phyloP scores from a whole-genome alignment of 306 rosid genomes.

The Astragalus membranaceus region DNA sequence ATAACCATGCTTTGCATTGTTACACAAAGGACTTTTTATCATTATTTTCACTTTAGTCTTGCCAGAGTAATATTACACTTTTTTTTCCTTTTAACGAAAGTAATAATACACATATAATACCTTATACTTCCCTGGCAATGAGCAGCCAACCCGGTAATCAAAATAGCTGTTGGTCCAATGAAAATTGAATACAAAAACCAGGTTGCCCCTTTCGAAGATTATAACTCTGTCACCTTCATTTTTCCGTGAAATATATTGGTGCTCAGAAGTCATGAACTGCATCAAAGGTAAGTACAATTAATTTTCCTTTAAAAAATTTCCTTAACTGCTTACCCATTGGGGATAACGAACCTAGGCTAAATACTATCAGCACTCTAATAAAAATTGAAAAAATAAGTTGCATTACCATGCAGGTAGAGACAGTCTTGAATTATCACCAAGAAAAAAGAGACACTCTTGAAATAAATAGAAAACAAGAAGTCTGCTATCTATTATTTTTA shows the following conservation, averaged over 20 bases:
- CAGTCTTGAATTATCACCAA: too few species aligned
- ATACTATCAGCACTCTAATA: neutral
- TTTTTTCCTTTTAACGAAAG: neutral
- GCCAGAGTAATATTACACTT: neutral
- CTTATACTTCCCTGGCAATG: constrained; percentile 82
- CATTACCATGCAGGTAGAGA: neutral
- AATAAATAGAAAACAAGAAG: constrained; percentile 1
- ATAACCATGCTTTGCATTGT: too few species aligned
- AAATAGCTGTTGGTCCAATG: constrained; percentile 87
- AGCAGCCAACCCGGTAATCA: constrained; percentile 82
- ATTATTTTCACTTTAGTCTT: neutral
- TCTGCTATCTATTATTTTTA: neutral
- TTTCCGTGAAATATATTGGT: constrained; percentile 76
- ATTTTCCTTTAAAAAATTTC: neutral
- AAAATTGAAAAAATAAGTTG: neutral
- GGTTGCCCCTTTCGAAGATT: constrained; percentile 77
- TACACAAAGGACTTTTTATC: neutral
- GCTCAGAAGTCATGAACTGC: constrained; percentile 95
- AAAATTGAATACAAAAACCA: constrained; percentile 89
- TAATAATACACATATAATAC: constrained; percentile 33
- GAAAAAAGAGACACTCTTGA: constrained; percentile 11
- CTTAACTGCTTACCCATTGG: neutral
- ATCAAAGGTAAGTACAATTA: constrained; percentile 26
- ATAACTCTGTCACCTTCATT: constrained; percentile 67
- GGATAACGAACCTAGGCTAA: neutral